Percentiles rank a stretch among this genome's conserved stretches.
Evolutionary conservation across 2,329 filamentous ascomycete genomes (phyloP).

Genomic region (Hypoxylon sp.): DNA sequence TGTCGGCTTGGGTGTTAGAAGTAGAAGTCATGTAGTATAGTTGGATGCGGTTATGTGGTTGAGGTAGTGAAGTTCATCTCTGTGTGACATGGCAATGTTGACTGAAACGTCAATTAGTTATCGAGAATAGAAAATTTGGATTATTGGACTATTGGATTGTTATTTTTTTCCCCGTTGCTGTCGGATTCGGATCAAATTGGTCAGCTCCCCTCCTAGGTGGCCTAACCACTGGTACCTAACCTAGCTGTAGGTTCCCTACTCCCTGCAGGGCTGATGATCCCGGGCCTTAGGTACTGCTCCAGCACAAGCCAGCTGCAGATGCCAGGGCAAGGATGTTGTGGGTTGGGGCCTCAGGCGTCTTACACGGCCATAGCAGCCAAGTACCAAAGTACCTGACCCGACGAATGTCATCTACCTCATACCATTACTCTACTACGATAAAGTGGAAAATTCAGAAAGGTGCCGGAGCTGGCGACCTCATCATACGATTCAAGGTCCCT

Average conservation of each 20-base stretch:
- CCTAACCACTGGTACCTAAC: conserved; percentile 3
- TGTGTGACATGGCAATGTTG: conserved; percentile 18
- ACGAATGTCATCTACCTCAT: conserved; percentile 20
- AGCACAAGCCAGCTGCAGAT: conserved; percentile 23
- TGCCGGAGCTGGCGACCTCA: conserved; percentile 1
- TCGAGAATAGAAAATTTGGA: conserved; percentile 15
- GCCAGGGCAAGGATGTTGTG: conserved; percentile 19
- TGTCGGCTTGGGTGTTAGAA: conserved; percentile 27
- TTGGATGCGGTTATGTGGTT: conserved; percentile 18
- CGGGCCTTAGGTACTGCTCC: conserved; percentile 27
- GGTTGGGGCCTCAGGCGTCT: conserved; percentile 13
- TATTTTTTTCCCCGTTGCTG: conserved; percentile 18
- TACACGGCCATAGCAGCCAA: conserved; percentile 13
- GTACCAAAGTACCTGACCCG: conserved; percentile 29
- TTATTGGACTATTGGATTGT: conserved; percentile 11
- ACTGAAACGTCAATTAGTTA: conserved; percentile 2
- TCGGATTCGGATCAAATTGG: conserved; percentile 32
- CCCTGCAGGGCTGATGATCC: conserved; percentile 33
- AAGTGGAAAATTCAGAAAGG: neutral
- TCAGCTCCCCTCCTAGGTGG: conserved; percentile 16
- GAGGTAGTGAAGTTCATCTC: conserved; percentile 16
- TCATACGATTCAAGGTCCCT: conserved; percentile 1
- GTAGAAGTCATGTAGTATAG: conserved; percentile 16
- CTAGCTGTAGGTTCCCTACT: neutral
- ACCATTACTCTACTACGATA: neutral